These are phyloP conservation scores for Triticum monococcum DNA, from an alignment of 176 grass and related monocot genomes.

Conservation along the genomic window DNA sequence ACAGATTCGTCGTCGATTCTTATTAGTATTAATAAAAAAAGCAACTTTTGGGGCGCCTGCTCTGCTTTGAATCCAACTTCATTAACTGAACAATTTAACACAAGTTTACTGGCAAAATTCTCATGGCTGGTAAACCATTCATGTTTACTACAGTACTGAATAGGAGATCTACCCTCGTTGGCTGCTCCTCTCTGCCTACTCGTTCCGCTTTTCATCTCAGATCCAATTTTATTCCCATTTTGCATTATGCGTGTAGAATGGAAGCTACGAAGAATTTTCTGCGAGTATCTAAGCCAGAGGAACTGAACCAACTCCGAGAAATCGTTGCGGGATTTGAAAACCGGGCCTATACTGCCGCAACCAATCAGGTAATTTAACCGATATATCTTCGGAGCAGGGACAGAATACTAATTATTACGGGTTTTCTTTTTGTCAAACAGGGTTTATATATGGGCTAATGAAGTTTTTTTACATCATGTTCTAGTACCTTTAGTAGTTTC, in stretches of 20 bases:
- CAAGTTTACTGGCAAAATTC: not conserved
- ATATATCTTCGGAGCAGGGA: not conserved
- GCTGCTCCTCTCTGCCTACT: too few species aligned
- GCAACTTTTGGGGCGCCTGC: not conserved
- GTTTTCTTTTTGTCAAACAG: not conserved
- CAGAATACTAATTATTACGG: not conserved
- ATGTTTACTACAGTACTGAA: not conserved
- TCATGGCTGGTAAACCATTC: too few species aligned
- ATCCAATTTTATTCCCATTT: not conserved
- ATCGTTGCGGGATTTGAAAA: slow-evolving; percentile 78
- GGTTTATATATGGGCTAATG: not conserved
- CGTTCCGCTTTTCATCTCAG: not conserved
- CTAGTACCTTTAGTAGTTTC: not conserved
- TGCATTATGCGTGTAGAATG: slow-evolving; percentile 52
- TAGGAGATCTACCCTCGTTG: too few species aligned
- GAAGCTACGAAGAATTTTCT: slow-evolving; percentile 76
- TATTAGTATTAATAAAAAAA: too few species aligned
- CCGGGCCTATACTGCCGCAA: slow-evolving; percentile 66
- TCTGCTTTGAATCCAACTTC: too few species aligned
- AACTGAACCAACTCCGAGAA: slow-evolving; percentile 65
- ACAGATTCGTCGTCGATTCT: not conserved
- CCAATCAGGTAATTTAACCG: slow-evolving; percentile 47
- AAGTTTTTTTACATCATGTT: not conserved
- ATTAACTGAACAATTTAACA: not conserved
- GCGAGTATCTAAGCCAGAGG: slow-evolving; percentile 58